Evolutionary conservation across 495 filamentous ascomycete species (phyloP).

Genomic region (Neurospora sublineolata): DNA sequence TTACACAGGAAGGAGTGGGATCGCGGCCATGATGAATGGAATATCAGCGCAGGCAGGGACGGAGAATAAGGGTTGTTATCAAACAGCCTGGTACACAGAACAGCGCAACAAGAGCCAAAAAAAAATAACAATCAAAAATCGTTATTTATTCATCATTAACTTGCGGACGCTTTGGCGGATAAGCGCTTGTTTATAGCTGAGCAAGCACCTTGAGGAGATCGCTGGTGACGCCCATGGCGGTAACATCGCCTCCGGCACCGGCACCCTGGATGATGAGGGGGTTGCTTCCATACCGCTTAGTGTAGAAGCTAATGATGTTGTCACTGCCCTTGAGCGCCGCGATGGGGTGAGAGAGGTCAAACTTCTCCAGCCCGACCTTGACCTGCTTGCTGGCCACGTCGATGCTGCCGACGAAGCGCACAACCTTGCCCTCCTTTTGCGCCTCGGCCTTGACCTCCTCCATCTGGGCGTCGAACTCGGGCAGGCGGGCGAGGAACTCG

Average conservation of each 20-base stretch:
- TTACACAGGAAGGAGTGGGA: neutral
- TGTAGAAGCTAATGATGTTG: conserved; percentile 97
- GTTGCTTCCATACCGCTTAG: conserved; percentile 79
- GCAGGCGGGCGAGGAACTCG: conserved; percentile 68
- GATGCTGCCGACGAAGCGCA: conserved; percentile 87
- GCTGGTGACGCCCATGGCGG: conserved; percentile 86
- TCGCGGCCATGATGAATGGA: neutral
- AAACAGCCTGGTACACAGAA: neutral
- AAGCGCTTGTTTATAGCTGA: conserved; percentile 20
- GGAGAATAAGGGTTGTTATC: neutral
- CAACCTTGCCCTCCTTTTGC: conserved; percentile 77
- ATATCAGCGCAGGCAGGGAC: neutral
- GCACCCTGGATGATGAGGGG: conserved; percentile 90
- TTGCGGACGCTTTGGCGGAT: neutral
- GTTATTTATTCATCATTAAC: neutral
- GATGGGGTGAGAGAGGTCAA: conserved; percentile 72
- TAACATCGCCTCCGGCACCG: conserved; percentile 88
- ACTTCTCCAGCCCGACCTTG: conserved; percentile 82
- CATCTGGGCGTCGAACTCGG: conserved; percentile 75
- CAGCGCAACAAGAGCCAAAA: neutral
- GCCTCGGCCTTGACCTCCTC: conserved; percentile 65
- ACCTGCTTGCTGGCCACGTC: conserved; percentile 64
- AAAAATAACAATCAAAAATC: too few relatives aligned
- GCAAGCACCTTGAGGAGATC: conserved; percentile 78
- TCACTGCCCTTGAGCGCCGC: conserved; percentile 91